Evolutionary conservation across 768 basidiomycete species (phyloP), one percentile per base, ranked within the genome.

Genomic region (Lanmaoa pseudosensibilis): DNA sequence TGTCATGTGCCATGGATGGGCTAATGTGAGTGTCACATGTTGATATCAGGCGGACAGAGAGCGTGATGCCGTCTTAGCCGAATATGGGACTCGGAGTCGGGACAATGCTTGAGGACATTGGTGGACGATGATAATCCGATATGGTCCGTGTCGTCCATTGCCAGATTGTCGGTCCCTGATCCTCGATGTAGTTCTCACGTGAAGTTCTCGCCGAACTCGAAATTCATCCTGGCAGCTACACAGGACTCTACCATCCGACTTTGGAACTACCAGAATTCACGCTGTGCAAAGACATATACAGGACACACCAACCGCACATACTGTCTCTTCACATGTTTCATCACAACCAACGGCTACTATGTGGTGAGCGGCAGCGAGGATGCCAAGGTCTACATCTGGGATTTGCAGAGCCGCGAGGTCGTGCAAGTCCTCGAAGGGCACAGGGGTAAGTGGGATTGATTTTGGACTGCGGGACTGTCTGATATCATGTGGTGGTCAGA

Each of bases 121-220:
- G 95, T 94, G 11, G 94, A 98, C 63, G 97, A 98, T 65, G 92
- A 94, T 60, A 97, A 94, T 73, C 95, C 96, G 3, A 88, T 94
- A 71, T 95, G 85, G 90, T 93, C 56, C 40, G 76, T 65, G 53
- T 50, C 27, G 23, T 27, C 62, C 43, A 39, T 33, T 46, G 40
- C 33, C 36, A 27, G 33, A 10, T 38, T 50, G 50, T 48, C 41
- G 45, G 55, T 39, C 30, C 38, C 45, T 68, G 45, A 62, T 36
- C 41, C 46, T 33, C 36, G 30, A 36, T 45, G 38, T 40, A 93
- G 93, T 58, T 93, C 93, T 16, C 87, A 90, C 73, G 93, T 94
- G 48, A 80, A 79, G 63, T 98, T 98, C 73, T 92, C 95, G 21
- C 94, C 93, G 0, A 98, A 97, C 70, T 94, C 93, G 2, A 84